A percentile compares a stretch with the other conserved stretches of the same genome.
Evolutionary conservation across 202 grass and related monocot genomes (phyloP).

Genomic region (Elaeis oleifera): DNA sequence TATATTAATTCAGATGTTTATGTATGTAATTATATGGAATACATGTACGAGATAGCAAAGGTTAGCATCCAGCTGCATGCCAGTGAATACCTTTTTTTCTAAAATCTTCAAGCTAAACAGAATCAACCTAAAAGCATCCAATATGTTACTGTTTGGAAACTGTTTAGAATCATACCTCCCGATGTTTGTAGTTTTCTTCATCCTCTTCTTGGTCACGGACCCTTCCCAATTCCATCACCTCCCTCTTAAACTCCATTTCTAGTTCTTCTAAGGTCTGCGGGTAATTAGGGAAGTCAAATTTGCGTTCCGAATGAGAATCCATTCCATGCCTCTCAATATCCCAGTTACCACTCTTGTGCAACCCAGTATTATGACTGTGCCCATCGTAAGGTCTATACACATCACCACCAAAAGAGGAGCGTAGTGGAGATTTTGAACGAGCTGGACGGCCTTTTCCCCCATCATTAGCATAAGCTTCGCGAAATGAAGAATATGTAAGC

Average conservation of each 20-base stretch:
- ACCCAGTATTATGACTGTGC: constrained; percentile 28
- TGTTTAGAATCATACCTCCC: constrained; percentile 40
- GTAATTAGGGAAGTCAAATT: constrained; percentile 37
- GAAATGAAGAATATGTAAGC: constrained; percentile 57
- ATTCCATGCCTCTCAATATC: constrained; percentile 44
- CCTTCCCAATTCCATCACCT: constrained; percentile 56
- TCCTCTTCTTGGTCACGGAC: constrained; percentile 62
- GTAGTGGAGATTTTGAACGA: constrained; percentile 64
- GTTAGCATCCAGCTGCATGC: no score
- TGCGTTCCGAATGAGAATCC: constrained; percentile 29
- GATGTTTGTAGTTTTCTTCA: constrained; percentile 78
- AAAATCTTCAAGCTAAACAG: no score
- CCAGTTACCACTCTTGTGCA: constrained; percentile 43
- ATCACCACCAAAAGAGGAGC: constrained; percentile 45
- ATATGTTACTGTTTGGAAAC: no score
- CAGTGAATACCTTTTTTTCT: no score
- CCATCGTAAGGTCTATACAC: constrained; percentile 50
- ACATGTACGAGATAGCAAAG: no score
- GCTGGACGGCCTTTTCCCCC: constrained; percentile 60
- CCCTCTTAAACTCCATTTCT: constrained; percentile 74
- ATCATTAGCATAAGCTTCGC: constrained; percentile 85
- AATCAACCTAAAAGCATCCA: no score
- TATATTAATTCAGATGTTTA: no score
- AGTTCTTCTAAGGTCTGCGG: constrained; percentile 68
- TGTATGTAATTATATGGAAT: no score